phyloP scores from a whole-genome alignment of 805 yeast species.

The Schwanniomyces occidentalis region DNA sequence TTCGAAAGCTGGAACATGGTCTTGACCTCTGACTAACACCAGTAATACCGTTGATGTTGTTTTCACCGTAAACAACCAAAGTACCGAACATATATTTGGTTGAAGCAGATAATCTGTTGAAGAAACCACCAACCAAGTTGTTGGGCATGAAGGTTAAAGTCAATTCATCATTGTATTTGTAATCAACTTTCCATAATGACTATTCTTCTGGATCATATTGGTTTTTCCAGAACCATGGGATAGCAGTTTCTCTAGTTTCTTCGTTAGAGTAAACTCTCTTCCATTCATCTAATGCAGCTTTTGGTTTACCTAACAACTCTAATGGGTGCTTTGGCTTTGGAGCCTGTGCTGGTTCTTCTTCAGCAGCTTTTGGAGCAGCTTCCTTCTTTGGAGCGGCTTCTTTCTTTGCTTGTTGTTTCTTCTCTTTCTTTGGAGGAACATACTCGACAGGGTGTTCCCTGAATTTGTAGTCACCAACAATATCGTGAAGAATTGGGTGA shows the following conservation, averaged over 20 bases:
- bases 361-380: conserved; percentile 33
- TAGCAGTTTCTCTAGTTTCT: conserved; percentile 90
- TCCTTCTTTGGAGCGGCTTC: conserved; percentile 29
- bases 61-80: conserved; percentile 95
- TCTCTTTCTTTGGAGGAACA: conserved; percentile 76
- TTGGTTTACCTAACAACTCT: conserved; percentile 74
- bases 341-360: conserved; percentile 46
- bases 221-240: conserved; percentile 97
- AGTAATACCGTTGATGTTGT: conserved; percentile 95
- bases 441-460: conserved; percentile 66
- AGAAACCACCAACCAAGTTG: conserved; percentile 97
- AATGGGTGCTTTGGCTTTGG: conserved; percentile 92
- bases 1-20: conserved; percentile 84
- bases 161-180: conserved; percentile 97
- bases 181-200: conserved; percentile 93
- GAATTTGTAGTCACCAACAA: conserved; percentile 54
- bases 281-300: conserved; percentile 83
- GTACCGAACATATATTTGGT: conserved; percentile 93
- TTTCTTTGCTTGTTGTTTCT: conserved; percentile 47
- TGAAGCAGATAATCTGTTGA: conserved; percentile 90
- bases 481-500: conserved; percentile 48
- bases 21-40: conserved; percentile 98
- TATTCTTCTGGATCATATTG: conserved; percentile 89
- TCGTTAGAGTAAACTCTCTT: conserved; percentile 96
- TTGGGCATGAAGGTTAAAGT: conserved; percentile 97